Evolutionary conservation across 768 basidiomycete genomes (phyloP), one percentile per base, ranked within the genome.

Genomic region (Mycena chlorophos): DNA sequence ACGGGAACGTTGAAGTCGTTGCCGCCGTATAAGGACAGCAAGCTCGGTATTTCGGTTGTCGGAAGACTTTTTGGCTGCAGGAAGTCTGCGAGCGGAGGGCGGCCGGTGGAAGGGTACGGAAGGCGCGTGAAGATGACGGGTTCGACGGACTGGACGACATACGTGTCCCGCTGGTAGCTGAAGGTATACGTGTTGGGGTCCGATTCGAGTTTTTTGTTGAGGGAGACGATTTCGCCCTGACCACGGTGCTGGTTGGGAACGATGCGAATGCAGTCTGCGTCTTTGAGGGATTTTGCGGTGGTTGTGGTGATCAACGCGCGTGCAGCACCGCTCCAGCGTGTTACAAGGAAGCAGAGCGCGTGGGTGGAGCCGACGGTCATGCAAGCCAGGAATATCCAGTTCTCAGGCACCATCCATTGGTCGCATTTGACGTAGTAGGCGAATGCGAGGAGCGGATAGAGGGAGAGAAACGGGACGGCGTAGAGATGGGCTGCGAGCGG

Each of bases 1-100:
- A 99, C 91, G 2, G 97, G 97, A 59, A 99, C 98, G 68, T 97
- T 85, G 73, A 98, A 98, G 66, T 92, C 90, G 73, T 99, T 99
- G 63, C 85, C 84, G 53, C 96, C 97, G 66, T 92, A 99, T 20
- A 94, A 77, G 5, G 76, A 75, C 38, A 75, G 72, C 23, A 91
- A 73, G 1, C 77, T 70, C 0, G 81, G 77, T 19, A 87, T 73
- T 27, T 80, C 73, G 1, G 72, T 64, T 0, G 72, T 63, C 1
- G 74, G 61, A 28, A 97, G 77, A 5, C 86, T 83, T n/a, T 73
- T 75, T 1, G 86, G 82, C 23, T 73, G 61, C 34, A 83, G 68
- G 71, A 91, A 95, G 10, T 82, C 78, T 3, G 80, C 78, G 4
- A 97, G 77, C 0, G 84, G 75, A 0, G 92, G 94, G 2, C 78